Evolutionary conservation across 2,329 filamentous ascomycete genomes (phyloP).

Genomic region (Akanthomyces dipterigenus): DNA sequence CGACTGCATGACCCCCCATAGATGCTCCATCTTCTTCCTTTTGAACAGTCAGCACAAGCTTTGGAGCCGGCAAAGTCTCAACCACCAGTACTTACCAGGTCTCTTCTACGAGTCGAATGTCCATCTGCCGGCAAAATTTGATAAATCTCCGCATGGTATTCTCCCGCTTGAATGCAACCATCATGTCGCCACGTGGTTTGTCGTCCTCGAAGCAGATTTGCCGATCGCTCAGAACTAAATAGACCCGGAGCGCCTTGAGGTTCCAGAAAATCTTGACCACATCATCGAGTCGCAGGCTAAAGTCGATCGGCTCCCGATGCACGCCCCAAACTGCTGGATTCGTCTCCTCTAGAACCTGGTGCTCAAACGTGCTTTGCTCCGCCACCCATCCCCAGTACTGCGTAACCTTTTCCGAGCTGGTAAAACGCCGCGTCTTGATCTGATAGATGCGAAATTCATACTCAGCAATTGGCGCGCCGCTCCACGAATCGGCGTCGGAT

Average conservation of each 20-base stretch:
- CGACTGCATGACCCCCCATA: conserved; percentile 31
- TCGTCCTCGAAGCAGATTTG: conserved; percentile 24
- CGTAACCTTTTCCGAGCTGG: conserved; percentile 40
- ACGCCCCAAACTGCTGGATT: conserved; percentile 40
- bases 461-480: conserved; percentile 35
- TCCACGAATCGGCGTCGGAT: conserved; percentile 46
- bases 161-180: conserved; percentile 46
- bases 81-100: conserved; percentile 30
- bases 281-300: conserved; percentile 41
- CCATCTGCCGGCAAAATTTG: conserved; percentile 37
- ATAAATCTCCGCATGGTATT: conserved; percentile 48
- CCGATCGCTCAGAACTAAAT: conserved; percentile 31
- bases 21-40: conserved; percentile 29
- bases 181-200: conserved; percentile 36
- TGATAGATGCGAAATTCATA: conserved; percentile 47
- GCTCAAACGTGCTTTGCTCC: conserved; percentile 38
- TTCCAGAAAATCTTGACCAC: conserved; percentile 41
- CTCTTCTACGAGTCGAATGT: conserved; percentile 33
- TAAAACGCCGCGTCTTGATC: conserved; percentile 42
- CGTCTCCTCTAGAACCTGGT: conserved; percentile 44
- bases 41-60: conserved; percentile 14
- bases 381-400: conserved; percentile 51
- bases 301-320: conserved; percentile 44
- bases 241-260: conserved; percentile 33
- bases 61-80: too few species aligned